Conservation (phyloP, 768 basidiomycete species). For the Suillus discolor region DNA sequence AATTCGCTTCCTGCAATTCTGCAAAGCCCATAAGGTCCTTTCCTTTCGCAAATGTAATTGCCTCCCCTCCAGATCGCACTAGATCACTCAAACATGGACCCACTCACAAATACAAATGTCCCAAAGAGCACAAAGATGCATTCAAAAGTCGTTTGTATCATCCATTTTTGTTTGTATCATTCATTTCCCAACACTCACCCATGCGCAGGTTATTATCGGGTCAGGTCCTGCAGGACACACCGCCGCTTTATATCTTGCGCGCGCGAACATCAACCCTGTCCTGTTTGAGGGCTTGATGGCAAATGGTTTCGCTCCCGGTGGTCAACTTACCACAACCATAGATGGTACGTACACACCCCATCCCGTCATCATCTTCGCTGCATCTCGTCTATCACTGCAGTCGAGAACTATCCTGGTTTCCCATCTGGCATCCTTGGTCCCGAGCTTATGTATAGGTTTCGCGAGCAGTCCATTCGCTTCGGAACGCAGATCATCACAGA, state of each 20-base stretch:
- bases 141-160: slow-evolving; percentile 64
- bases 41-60: slow-evolving; percentile 26
- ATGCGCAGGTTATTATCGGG: slow-evolving; percentile 80
- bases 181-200: background rate
- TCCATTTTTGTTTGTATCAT: background rate
- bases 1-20: slow-evolving; percentile 20
- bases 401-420: slow-evolving; percentile 98
- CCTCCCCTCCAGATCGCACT: slow-evolving; percentile 17
- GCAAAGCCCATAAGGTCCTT: slow-evolving; percentile 30
- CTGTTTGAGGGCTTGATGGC: slow-evolving; percentile 99
- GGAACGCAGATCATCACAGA: slow-evolving; percentile 96
- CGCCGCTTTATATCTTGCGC: slow-evolving; percentile 93
- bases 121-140: slow-evolving; percentile 71
- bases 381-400: slow-evolving; percentile 38
- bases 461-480: slow-evolving; percentile 91
- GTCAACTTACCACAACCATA: slow-evolving; percentile 97
- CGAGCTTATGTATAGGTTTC: slow-evolving; percentile 99
- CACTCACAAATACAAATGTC: slow-evolving; percentile 41
- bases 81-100: slow-evolving; percentile 48
- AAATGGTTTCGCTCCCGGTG: slow-evolving; percentile 97
- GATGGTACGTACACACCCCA: slow-evolving; percentile 58
- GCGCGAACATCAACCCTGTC: slow-evolving; percentile 93
- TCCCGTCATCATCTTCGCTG: background rate
- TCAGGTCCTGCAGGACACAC: slow-evolving; percentile 97
- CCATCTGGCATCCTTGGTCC: slow-evolving; percentile 92